These are phyloP conservation scores for Passalora sequoiae DNA, from an alignment of 2,329 filamentous ascomycete genomes.

Conservation along the genomic window DNA sequence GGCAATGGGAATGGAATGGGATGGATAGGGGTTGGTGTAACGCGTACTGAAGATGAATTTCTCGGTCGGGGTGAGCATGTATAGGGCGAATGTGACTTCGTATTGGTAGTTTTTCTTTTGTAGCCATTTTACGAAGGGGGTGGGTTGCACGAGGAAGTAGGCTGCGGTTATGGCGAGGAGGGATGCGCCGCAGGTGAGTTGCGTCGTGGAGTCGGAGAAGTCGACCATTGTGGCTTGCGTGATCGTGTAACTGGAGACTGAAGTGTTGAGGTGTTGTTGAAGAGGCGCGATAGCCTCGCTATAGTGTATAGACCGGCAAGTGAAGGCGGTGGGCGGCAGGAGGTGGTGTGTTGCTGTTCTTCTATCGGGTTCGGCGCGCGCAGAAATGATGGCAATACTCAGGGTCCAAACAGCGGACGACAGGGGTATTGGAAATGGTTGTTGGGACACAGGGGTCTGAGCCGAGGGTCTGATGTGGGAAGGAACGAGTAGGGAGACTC, in stretches of 20 bases:
- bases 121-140: constrained; percentile 70
- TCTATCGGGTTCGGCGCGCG: neutral
- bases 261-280: too few species aligned
- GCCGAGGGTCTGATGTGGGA: too few species aligned
- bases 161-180: constrained; percentile 46
- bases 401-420: too few species aligned
- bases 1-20: constrained; percentile 1
- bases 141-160: constrained; percentile 45
- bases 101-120: constrained; percentile 96
- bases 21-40: neutral
- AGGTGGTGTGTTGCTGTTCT: neutral
- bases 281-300: too few species aligned
- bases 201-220: constrained; percentile 19
- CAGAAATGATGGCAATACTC: too few species aligned
- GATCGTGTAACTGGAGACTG: too few species aligned
- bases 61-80: constrained; percentile 95
- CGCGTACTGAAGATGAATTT: constrained; percentile 93
- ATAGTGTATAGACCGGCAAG: too few species aligned
- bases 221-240: constrained; percentile 15
- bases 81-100: constrained; percentile 91
- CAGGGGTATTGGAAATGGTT: too few species aligned
- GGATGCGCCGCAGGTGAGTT: constrained; percentile 55
- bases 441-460: too few species aligned
- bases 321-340: neutral
- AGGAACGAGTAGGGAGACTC: too few species aligned